Evolutionary conservation across 495 filamentous ascomycete species (phyloP).

Genomic region (Aspergillus avenaceus): DNA sequence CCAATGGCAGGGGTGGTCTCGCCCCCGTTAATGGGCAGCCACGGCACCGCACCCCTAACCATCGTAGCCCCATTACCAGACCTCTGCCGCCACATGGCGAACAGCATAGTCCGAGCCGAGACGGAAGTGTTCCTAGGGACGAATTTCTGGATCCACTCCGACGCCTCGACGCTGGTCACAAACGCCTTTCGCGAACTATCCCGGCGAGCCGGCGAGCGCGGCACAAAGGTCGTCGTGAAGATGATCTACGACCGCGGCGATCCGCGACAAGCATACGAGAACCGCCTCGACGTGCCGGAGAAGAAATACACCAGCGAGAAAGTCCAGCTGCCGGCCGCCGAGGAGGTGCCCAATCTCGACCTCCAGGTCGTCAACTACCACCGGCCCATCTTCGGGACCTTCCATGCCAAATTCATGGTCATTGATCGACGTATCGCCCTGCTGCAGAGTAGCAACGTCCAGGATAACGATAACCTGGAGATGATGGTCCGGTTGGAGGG

Average conservation of each 20-base stretch:
- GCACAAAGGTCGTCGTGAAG: conserved; percentile 60
- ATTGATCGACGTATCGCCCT: conserved; percentile 66
- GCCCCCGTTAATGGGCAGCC: conserved; percentile 65
- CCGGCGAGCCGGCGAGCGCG: conserved; percentile 54
- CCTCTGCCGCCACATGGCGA: conserved; percentile 68
- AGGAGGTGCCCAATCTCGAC: conserved; percentile 67
- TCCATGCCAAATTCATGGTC: conserved; percentile 74
- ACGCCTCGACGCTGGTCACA: conserved; percentile 60
- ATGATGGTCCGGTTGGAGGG: conserved; percentile 80
- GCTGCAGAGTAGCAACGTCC: conserved; percentile 72
- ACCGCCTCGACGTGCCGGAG: conserved; percentile 54
- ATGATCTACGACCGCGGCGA: conserved; percentile 72
- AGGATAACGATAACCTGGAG: conserved; percentile 74
- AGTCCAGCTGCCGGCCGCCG: conserved; percentile 54
- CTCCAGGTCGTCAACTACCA: conserved; percentile 74
- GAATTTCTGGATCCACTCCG: conserved; percentile 69
- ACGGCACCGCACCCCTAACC: conserved; percentile 62
- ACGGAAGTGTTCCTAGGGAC: conserved; percentile 70
- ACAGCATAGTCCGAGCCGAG: conserved; percentile 68
- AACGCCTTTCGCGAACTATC: conserved; percentile 68
- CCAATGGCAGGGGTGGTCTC: conserved; percentile 56
- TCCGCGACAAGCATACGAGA: conserved; percentile 58
- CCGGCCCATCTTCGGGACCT: conserved; percentile 66
- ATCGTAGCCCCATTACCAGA: conserved; percentile 67
- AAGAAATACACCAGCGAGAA: conserved; percentile 52